phyloP scores from a whole-genome alignment of 148 eudicot genomes.

The Camellia japonica region DNA sequence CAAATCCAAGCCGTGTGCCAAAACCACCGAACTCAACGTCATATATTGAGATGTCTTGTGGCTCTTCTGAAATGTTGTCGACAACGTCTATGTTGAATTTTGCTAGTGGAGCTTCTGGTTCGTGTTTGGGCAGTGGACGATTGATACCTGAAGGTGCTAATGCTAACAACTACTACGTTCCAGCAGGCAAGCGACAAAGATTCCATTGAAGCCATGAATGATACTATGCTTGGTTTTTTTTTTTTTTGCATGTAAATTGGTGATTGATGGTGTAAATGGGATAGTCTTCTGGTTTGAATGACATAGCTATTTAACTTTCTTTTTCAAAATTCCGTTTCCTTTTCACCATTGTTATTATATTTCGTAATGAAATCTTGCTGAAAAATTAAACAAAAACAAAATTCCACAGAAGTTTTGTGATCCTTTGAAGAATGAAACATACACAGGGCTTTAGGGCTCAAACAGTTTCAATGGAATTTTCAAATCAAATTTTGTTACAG shows the following conservation, averaged over 20 bases:
- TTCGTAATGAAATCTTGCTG: no score
- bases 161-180: neutral
- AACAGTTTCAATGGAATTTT: no score
- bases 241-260: neutral
- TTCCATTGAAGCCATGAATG: neutral
- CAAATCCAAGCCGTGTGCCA: slow-evolving; percentile 13
- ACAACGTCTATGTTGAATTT: slow-evolving; percentile 28
- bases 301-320: slow-evolving; percentile 9
- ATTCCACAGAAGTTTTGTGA: no score
- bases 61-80: slow-evolving; percentile 26
- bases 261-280: slow-evolving; percentile 15
- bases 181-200: slow-evolving; percentile 17
- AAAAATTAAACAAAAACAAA: no score
- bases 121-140: slow-evolving; percentile 5
- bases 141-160: slow-evolving; percentile 1
- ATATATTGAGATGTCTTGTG: slow-evolving; percentile 27
- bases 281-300: slow-evolving; percentile 17
- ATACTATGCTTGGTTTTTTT: neutral
- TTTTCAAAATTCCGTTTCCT: neutral
- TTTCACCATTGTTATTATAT: no score
- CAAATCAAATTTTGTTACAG: no score
- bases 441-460: no score
- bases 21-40: slow-evolving; percentile 12
- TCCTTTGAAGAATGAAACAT: no score
- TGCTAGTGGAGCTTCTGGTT: slow-evolving; percentile 16